Conservation (phyloP, 2,329 filamentous ascomycete genomes). For the Didymella arachidicola region DNA sequence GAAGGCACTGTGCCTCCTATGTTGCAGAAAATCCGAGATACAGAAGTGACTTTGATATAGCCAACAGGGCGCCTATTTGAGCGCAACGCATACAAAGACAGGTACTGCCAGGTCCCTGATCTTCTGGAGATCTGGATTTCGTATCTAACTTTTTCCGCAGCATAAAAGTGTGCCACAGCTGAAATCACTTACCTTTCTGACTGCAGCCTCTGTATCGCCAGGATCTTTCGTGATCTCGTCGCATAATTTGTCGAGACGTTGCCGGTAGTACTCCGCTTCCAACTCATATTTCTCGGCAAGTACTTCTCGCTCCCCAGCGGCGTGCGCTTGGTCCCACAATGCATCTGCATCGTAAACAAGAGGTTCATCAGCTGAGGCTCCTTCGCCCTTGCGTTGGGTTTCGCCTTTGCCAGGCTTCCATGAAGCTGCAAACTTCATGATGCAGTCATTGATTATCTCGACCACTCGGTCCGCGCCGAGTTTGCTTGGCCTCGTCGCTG, state of each 20-base stretch:
- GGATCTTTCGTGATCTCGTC: constrained; percentile 32
- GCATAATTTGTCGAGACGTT: constrained; percentile 30
- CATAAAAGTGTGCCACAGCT: too few relatives aligned
- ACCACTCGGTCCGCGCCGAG: constrained; percentile 26
- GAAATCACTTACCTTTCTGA: neutral
- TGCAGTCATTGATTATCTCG: constrained; percentile 40
- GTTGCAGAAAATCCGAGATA: too few relatives aligned
- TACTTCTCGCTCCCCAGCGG: constrained; percentile 17
- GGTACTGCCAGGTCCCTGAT: too few relatives aligned
- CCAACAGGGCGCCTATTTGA: too few relatives aligned
- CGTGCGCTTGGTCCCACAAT: constrained; percentile 36
- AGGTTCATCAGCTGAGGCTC: constrained; percentile 9
- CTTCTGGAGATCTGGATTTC: too few relatives aligned
- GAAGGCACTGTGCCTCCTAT: too few relatives aligned
- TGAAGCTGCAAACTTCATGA: constrained; percentile 26
- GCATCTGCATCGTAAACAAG: constrained; percentile 23
- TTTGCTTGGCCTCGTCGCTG: constrained; percentile 5
- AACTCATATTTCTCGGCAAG: constrained; percentile 24
- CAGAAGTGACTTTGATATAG: too few relatives aligned
- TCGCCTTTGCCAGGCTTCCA: constrained; percentile 35
- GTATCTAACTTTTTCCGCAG: too few relatives aligned
- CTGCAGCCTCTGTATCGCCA: constrained; percentile 60
- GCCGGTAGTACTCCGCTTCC: constrained; percentile 26
- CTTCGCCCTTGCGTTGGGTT: neutral
- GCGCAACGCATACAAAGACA: too few relatives aligned